Percentiles rank a stretch among this genome's conserved stretches.
These are phyloP conservation scores for Fusarium graminum DNA, from an alignment of 2,329 filamentous ascomycete species.

Conservation along the genomic window DNA sequence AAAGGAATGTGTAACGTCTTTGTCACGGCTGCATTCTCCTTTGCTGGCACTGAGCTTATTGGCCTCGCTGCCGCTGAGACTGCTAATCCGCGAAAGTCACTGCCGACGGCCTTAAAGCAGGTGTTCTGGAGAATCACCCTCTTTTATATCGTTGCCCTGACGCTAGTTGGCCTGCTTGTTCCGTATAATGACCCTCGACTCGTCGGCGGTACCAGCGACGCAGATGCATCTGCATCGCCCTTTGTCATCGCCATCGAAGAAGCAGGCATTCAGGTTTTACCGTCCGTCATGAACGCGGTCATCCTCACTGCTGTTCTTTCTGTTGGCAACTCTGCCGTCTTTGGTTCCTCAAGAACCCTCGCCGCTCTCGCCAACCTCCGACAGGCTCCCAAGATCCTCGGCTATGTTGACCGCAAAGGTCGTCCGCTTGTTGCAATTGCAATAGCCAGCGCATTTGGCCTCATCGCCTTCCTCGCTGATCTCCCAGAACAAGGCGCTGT, in stretches of 20 bases:
- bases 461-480: slow-evolving; percentile 83
- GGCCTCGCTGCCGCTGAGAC: slow-evolving; percentile 83
- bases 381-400: slow-evolving; percentile 81
- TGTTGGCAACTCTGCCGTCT: slow-evolving; percentile 92
- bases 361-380: slow-evolving; percentile 90
- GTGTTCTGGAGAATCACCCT: slow-evolving; percentile 94
- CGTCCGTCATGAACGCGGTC: slow-evolving; percentile 93
- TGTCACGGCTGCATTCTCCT: slow-evolving; percentile 81
- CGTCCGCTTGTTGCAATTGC: slow-evolving; percentile 81
- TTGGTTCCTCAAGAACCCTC: slow-evolving; percentile 90
- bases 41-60: slow-evolving; percentile 81
- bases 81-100: slow-evolving; percentile 81
- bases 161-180: slow-evolving; percentile 84
- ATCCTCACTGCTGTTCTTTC: slow-evolving; percentile 92
- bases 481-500: slow-evolving; percentile 70
- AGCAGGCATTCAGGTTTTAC: slow-evolving; percentile 83
- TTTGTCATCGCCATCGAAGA: slow-evolving; percentile 94
- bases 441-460: slow-evolving; percentile 74
- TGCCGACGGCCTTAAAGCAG: slow-evolving; percentile 90
- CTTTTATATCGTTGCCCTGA: slow-evolving; percentile 89
- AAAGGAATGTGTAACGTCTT: slow-evolving; percentile 85
- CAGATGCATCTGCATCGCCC: slow-evolving; percentile 81
- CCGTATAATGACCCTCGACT: slow-evolving; percentile 77
- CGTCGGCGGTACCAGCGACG: slow-evolving; percentile 65
- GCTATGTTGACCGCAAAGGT: slow-evolving; percentile 85